Percentiles rank a stretch among this genome's conserved stretches.
These are phyloP conservation scores for Eucalyptus virginea DNA, from an alignment of 345 rosid genomes.

Conservation along the genomic window DNA sequence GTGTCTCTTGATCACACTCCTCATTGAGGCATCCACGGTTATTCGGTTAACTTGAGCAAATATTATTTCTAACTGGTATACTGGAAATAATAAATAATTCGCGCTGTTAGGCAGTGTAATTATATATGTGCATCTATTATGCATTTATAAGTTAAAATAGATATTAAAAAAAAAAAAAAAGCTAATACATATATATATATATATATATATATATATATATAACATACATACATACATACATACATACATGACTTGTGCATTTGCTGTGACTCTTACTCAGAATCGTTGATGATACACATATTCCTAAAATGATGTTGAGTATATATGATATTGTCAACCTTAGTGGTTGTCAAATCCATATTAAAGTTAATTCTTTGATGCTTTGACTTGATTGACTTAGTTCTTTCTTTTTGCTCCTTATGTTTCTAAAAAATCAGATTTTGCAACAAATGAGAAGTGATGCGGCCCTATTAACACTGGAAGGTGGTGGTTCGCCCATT, in stretches of 20 bases:
- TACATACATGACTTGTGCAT: not conserved
- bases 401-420: not conserved
- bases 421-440: slow-evolving; percentile 29
- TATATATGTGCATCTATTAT: no score
- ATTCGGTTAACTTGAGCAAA: not conserved
- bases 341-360: not conserved
- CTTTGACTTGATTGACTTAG: not conserved
- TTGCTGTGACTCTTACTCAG: not conserved
- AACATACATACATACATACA: no score
- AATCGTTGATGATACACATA: not conserved
- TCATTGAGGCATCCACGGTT: not conserved
- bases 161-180: no score
- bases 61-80: not conserved
- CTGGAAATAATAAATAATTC: not conserved
- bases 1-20: not conserved
- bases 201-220: no score
- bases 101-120: no score
- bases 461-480: slow-evolving; percentile 55
- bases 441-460: slow-evolving; percentile 91
- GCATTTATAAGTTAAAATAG: no score
- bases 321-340: not conserved
- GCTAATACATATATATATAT: no score
- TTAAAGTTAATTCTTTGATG: not conserved
- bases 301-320: not conserved
- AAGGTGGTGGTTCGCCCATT: slow-evolving; percentile 49